phyloP scores from a whole-genome alignment of 2,329 filamentous ascomycete species.

The Fonsecaea nubica region DNA sequence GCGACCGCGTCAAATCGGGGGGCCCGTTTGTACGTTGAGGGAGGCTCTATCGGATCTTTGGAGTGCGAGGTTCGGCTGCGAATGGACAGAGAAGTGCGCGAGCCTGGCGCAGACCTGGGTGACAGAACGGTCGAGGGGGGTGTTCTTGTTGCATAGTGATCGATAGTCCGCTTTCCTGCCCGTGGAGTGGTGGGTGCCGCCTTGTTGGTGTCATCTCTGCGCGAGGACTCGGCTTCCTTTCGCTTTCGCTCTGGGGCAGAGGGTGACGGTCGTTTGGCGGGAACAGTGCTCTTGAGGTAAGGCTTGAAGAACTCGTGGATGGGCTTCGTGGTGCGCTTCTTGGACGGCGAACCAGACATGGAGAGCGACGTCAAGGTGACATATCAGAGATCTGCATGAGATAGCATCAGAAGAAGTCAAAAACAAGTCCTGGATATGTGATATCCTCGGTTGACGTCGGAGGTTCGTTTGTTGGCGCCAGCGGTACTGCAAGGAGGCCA shows the following conservation, averaged over 20 bases:
- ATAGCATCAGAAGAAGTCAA: constrained; percentile 2
- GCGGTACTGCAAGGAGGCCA: not conserved
- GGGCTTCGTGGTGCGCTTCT: constrained; percentile 29
- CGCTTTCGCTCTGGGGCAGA: constrained; percentile 20
- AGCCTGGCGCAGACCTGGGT: constrained; percentile 23
- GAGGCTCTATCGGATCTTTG: constrained; percentile 17
- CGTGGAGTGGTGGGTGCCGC: constrained; percentile 23
- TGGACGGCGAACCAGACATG: constrained; percentile 29
- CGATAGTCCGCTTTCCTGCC: constrained; percentile 11
- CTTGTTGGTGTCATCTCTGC: not conserved
- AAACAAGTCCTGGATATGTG: not conserved
- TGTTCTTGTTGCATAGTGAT: constrained; percentile 7
- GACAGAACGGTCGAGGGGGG: constrained; percentile 18
- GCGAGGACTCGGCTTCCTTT: constrained; percentile 13
- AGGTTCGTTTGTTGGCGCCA: not conserved
- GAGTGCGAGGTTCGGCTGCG: constrained; percentile 33
- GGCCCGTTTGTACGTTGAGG: constrained; percentile 28
- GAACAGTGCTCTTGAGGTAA: constrained; percentile 42
- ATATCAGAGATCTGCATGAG: constrained; percentile 11
- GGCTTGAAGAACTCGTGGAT: constrained; percentile 55
- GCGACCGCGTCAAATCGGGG: constrained; percentile 17
- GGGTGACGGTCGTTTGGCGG: constrained; percentile 39
- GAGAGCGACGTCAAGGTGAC: constrained; percentile 10
- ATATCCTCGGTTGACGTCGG: not conserved
- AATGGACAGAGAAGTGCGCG: constrained; percentile 31